Evolutionary conservation across 257 asterid species (phyloP), one percentile per base, ranked within the genome.

Genomic region (Rehmannia glutinosa): DNA sequence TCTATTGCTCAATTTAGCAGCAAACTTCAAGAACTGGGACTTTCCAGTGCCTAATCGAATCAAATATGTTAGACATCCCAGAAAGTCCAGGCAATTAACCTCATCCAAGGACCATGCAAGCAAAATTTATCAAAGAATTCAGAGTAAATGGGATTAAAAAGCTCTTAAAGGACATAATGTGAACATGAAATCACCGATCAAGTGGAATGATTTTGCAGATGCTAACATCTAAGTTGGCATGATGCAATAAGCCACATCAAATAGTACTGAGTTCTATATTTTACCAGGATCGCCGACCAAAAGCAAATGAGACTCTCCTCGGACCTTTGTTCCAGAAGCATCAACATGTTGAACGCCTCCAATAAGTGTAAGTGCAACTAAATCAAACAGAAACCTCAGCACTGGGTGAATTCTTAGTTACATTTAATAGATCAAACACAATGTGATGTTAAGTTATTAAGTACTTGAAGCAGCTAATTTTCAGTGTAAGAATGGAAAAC

Each of bases 271-370:
- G 33, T 21, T 66, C 57, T 8, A 42, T 25, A 67, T 51, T 61
- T 78, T 88, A 94, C 99, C 99, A 71, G 99, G 99, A 88, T 94
- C 99, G 28, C 99, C 99, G 68, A 94, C 96, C 78, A 94, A 87
- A 75, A 94, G 97, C 79, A 94, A 79, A 84, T 94, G 99, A 74
- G 97, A 94, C 77, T 90, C 99, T 49, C 99, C 99, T 27, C 99
- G 86, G 59, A 94, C 83, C 89, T 90, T 93, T 64, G 96, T 88
- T 66, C 99, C 97, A 73, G 96, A 88, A 69, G 84, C 96, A 83
- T 90, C 99, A 78, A 88, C 84, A 70, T 90, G 96, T 77, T 90
- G 97, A 71, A 93, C 99, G 25, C 97, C 99, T 74, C 97, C 99
- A 71, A 93, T 85, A 70, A 93, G 96, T 39, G 85, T 90, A 47